Percentiles rank a stretch among this genome's conserved stretches.
Evolutionary conservation across 768 basidiomycete genomes (phyloP).

Genomic region (Filobasidium wieringae): DNA sequence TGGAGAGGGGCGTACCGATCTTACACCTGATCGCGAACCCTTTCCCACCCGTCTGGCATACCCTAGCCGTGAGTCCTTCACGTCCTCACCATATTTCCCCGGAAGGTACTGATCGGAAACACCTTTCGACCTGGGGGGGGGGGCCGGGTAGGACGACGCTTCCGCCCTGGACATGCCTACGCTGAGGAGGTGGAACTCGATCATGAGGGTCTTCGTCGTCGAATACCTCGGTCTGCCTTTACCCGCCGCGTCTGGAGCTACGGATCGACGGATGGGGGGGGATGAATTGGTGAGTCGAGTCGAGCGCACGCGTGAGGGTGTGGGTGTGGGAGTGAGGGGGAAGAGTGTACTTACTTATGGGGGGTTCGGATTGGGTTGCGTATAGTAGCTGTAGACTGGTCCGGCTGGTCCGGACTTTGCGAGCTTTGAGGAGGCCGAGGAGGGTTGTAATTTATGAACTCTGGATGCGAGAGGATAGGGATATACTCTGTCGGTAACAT

Average conservation of each 20-base stretch:
- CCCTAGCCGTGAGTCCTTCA: slow-evolving; percentile 50
- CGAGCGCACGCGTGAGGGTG: no score
- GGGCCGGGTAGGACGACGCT: slow-evolving; percentile 62
- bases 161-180: slow-evolving; percentile 71
- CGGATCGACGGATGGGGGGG: background rate
- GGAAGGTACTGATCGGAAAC: background rate
- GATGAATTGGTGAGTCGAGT: background rate
- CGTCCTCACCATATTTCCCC: background rate
- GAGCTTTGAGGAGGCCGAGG: no score
- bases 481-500: no score
- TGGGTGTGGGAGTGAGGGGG: no score
- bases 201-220: slow-evolving; percentile 72
- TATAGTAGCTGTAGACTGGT: no score
- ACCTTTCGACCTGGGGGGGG: background rate
- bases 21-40: slow-evolving; percentile 81
- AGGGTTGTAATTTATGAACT: no score
- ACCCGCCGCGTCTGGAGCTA: background rate
- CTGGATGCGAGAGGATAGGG: no score
- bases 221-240: slow-evolving; percentile 61
- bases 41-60: slow-evolving; percentile 87
- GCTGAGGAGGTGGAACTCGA: slow-evolving; percentile 76
- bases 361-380: no score
- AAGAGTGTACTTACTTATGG: no score
- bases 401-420: no score
- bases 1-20: slow-evolving; percentile 67